Evolutionary conservation across 148 eudicot species (phyloP).

Genomic region (Camellia sinensis): DNA sequence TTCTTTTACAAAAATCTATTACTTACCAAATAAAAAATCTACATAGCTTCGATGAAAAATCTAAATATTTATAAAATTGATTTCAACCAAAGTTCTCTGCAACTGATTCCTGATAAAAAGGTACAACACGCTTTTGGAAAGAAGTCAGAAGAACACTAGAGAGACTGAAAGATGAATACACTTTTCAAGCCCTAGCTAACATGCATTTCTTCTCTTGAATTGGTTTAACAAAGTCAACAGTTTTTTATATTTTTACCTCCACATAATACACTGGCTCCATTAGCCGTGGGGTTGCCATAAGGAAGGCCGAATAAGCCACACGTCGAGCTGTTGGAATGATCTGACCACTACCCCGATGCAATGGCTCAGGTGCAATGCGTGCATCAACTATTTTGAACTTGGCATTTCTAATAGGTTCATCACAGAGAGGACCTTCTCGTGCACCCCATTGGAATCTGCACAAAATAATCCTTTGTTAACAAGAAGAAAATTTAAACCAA

Average conservation of each 20-base stretch:
- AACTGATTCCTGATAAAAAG: background rate
- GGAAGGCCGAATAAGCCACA: constrained; percentile 95
- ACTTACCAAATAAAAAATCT: too few species aligned
- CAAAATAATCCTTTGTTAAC: constrained; percentile 6
- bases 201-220: background rate
- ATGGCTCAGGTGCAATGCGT: constrained; percentile 85
- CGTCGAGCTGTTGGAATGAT: constrained; percentile 98
- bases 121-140: background rate
- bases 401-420: constrained; percentile 96
- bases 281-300: constrained; percentile 96
- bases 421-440: constrained; percentile 98
- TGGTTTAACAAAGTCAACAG: background rate
- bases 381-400: constrained; percentile 99
- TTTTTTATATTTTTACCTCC: constrained; percentile 46
- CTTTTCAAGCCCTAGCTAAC: background rate
- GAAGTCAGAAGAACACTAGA: background rate
- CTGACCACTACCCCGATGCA: constrained; percentile 96
- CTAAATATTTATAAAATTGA: background rate
- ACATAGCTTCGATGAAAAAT: background rate
- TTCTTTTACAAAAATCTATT: too few species aligned
- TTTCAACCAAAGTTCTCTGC: background rate
- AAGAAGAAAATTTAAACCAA: background rate
- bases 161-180: constrained; percentile 3
- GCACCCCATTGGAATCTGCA: constrained; percentile 99
- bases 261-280: constrained; percentile 97